A percentile compares a stretch with the other conserved stretches of the same genome.
phyloP scores from a whole-genome alignment of 2,329 filamentous ascomycete species.

The Microsporum ferrugineum region DNA sequence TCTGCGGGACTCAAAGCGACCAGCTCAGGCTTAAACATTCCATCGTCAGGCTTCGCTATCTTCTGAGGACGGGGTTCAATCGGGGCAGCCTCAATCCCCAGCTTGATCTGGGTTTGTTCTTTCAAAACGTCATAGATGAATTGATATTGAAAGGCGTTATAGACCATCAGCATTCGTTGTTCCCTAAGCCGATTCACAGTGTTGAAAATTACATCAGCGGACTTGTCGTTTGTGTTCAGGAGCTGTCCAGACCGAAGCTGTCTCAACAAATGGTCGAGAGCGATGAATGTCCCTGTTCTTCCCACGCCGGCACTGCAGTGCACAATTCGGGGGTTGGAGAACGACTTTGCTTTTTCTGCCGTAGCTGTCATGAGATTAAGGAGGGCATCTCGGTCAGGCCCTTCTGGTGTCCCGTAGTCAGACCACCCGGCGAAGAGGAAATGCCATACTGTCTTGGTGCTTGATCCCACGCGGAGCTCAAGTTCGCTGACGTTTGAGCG shows the following conservation, averaged over 20 bases:
- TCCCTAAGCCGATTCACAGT: conserved; percentile 71
- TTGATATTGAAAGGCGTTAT: conserved; percentile 68
- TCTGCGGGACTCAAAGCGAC: not conserved
- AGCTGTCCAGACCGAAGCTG: conserved; percentile 68
- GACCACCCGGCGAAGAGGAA: conserved; percentile 81
- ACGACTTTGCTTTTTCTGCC: conserved; percentile 33
- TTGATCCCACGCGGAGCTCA: conserved; percentile 35
- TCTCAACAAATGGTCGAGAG: conserved; percentile 78
- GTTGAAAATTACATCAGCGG: conserved; percentile 59
- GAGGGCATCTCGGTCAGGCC: conserved; percentile 40
- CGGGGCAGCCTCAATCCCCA: conserved; percentile 20
- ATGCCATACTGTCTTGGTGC: conserved; percentile 64
- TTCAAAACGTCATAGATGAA: conserved; percentile 83
- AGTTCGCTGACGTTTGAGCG: conserved; percentile 65
- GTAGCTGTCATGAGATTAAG: conserved; percentile 41
- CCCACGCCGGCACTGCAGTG: conserved; percentile 90
- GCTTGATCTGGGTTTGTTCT: conserved; percentile 37
- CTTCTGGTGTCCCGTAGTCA: conserved; percentile 70
- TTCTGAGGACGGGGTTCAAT: conserved; percentile 11
- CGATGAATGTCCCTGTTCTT: conserved; percentile 88
- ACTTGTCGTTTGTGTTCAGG: conserved; percentile 35
- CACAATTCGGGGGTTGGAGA: conserved; percentile 63
- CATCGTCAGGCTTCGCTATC: conserved; percentile 4
- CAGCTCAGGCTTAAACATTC: not conserved
- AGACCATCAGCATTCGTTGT: conserved; percentile 92